Evolutionary conservation across 768 basidiomycete species (phyloP), one percentile per base, ranked within the genome.

Genomic region (Xerocomellus chrysenteron): DNA sequence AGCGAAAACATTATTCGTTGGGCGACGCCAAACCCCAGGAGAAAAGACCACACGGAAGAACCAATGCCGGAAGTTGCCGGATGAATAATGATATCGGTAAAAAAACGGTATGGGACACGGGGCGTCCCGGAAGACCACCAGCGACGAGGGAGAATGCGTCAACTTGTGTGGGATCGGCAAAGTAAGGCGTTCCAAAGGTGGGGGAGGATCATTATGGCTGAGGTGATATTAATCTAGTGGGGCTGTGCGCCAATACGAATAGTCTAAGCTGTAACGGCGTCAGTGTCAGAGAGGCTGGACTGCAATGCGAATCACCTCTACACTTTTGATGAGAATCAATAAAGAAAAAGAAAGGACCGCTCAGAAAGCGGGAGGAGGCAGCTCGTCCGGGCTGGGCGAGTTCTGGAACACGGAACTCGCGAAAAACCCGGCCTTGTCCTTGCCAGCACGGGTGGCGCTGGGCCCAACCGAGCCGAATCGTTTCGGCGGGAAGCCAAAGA

Each of bases 351-450:
- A 70, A 79, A 70, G 79, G 50, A 75, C 73, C 70, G 69, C 68
- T 72, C 52, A 72, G 67, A 87, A 85, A 60, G 79, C 75, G 53
- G 87, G 88, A 57, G 83, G 81, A 45, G 90, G 90, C 47, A 92
- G 74, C 67, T 88, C 88, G 58, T 91, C 90, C 50, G 90, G 90
- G 65, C 86, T 90, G 16, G 90, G 90, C 56, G 88, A 90, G 77
- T 90, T 92, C 79, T 91, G 90, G 83, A 90, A 92, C 65, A 80
- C 76, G 33, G 88, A 90, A 65, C 88, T 90, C 62, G 90, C 89
- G 71, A 88, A 92, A 67, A 82, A 89, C 9, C 80, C 80, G 30
- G 74, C 69, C 57, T 73, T 75, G 50, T 73, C 67, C 63, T 68
- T 67, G 57, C 40, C 61, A 58, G 56, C 59, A 58, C 67, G 69